Evolutionary conservation across 1,284 basidiomycete genomes (phyloP).

Genomic region (Tilletia horrida): DNA sequence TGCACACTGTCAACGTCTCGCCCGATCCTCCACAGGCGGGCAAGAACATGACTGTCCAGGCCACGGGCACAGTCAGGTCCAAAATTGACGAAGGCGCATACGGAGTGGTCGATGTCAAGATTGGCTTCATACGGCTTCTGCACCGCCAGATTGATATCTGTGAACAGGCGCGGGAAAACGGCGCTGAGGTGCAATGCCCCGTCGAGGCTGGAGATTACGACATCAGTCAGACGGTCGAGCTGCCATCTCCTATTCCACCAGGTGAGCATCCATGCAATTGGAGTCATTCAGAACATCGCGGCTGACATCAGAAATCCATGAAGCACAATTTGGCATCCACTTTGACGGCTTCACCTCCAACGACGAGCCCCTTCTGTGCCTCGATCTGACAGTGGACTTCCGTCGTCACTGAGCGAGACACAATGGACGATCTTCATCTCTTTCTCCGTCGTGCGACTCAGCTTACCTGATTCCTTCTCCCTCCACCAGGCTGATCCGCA

Average conservation of each 20-base stretch:
- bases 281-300: not conserved
- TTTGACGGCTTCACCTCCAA: conserved; percentile 72
- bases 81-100: conserved; percentile 45
- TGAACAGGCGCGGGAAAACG: conserved; percentile 40
- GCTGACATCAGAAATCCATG: conserved; percentile 1
- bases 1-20: conserved; percentile 40
- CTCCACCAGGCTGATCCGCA: too few species aligned
- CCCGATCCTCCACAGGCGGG: conserved; percentile 52
- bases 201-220: conserved; percentile 43
- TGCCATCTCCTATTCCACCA: conserved; percentile 50
- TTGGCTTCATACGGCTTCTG: conserved; percentile 47
- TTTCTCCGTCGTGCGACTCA: not conserved
- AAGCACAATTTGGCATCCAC: conserved; percentile 79
- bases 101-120: conserved; percentile 49
- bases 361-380: conserved; percentile 75
- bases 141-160: conserved; percentile 48
- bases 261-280: conserved; percentile 22
- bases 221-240: conserved; percentile 45
- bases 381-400: conserved; percentile 68
- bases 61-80: conserved; percentile 37
- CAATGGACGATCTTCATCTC: not conserved
- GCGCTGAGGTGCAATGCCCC: conserved; percentile 50
- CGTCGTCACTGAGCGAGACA: conserved; percentile 2
- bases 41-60: conserved; percentile 48
- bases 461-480: too few species aligned